Conservation (phyloP, 148 eudicot species). For the Vaccinium myrtillus region DNA sequence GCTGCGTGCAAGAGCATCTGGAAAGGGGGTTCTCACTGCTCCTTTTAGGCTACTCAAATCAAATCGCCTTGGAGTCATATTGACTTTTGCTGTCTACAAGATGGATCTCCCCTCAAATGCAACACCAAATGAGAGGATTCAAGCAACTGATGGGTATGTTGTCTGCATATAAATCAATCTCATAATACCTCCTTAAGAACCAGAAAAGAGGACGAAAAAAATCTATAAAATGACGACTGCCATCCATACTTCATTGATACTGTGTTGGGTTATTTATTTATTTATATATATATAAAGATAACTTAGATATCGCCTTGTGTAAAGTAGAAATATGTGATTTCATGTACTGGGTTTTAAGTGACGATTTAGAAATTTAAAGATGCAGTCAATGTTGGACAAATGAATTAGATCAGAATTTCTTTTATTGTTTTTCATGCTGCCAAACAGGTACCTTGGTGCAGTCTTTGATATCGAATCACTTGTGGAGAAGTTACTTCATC, state of each 20-base stretch:
- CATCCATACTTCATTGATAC: neutral
- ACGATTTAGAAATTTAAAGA: neutral
- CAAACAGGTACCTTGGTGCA: constrained; percentile 88
- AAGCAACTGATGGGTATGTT: constrained; percentile 80
- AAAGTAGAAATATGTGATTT: neutral
- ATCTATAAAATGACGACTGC: neutral
- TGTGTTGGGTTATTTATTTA: neutral
- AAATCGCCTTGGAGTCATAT: constrained; percentile 89
- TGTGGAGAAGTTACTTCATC: constrained; percentile 94
- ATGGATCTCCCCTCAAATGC: constrained; percentile 77
- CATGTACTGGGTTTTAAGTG: neutral
- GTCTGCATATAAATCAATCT: neutral
- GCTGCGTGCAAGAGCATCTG: constrained; percentile 88
- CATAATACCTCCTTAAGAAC: neutral
- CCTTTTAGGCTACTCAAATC: constrained; percentile 83
- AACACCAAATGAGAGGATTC: constrained; percentile 61
- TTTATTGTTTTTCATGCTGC: constrained; percentile 16
- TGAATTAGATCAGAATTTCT: neutral
- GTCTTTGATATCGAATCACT: constrained; percentile 91
- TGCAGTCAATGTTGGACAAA: neutral
- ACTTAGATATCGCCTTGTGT: neutral
- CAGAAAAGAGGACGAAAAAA: neutral
- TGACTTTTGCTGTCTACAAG: constrained; percentile 95
- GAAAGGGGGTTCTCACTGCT: constrained; percentile 95
- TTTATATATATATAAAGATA: neutral